A percentile compares a stretch with the other conserved stretches of the same genome.
These are phyloP conservation scores for Smallanthus sonchifolius DNA, from an alignment of 129 eudicot genomes.

Conservation along the genomic window DNA sequence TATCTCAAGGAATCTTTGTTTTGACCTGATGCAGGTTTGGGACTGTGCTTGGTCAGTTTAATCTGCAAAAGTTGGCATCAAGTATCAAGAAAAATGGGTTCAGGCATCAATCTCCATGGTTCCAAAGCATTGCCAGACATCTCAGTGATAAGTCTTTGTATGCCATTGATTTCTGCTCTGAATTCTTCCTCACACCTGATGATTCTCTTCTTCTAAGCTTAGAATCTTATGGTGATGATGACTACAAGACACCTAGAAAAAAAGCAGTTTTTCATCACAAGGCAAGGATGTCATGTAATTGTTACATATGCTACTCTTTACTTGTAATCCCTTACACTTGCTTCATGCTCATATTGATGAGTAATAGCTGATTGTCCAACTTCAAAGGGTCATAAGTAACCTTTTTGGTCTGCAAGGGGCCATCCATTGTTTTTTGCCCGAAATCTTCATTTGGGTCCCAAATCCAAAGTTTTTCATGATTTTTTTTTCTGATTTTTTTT, in stretches of 20 bases:
- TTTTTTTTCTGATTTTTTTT: too few species aligned
- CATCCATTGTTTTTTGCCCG: too few species aligned
- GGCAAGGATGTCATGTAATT: slow-evolving; percentile 51
- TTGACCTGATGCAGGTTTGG: slow-evolving; percentile 45
- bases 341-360: too few species aligned
- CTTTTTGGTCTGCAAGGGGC: too few species aligned
- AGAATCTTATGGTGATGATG: slow-evolving; percentile 57
- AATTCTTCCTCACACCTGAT: slow-evolving; percentile 54
- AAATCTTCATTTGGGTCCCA: too few species aligned
- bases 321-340: too few species aligned
- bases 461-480: too few species aligned
- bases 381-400: too few species aligned
- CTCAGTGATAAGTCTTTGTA: slow-evolving; percentile 55
- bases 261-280: slow-evolving; percentile 82
- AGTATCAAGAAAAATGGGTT: slow-evolving; percentile 41
- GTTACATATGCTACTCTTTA: not conserved
- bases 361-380: too few species aligned
- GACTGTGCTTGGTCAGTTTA: slow-evolving; percentile 72
- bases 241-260: slow-evolving; percentile 51
- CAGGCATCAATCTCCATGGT: slow-evolving; percentile 44
- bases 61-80: slow-evolving; percentile 59
- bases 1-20: too few species aligned
- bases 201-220: slow-evolving; percentile 52
- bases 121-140: slow-evolving; percentile 44
- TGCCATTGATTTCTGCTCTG: slow-evolving; percentile 59